phyloP scores from a whole-genome alignment of 257 asterid genomes.

The Linderniella brevidens region DNA sequence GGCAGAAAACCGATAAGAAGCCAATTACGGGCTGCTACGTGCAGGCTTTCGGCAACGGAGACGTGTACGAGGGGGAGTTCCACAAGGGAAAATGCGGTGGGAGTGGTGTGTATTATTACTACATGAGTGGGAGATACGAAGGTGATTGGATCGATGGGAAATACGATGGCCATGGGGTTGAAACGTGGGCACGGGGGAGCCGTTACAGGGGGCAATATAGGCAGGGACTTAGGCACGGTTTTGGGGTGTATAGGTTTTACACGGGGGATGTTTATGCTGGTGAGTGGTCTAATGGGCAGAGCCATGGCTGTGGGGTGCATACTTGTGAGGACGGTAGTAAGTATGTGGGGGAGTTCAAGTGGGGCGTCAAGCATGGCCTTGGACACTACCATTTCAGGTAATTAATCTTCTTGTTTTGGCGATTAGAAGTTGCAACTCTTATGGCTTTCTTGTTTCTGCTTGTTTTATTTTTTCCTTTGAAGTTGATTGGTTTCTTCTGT shows the following conservation, averaged over 20 bases:
- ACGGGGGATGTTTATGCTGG: slow-evolving; percentile 97
- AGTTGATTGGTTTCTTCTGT: background rate
- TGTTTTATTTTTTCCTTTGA: background rate
- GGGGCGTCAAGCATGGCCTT: slow-evolving; percentile 89
- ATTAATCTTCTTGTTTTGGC: slow-evolving; percentile 1
- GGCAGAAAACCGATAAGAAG: slow-evolving; percentile 41
- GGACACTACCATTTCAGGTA: slow-evolving; percentile 95
- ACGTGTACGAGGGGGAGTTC: slow-evolving; percentile 92
- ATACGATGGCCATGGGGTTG: slow-evolving; percentile 85
- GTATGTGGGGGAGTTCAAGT: slow-evolving; percentile 73
- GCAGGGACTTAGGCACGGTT: slow-evolving; percentile 85
- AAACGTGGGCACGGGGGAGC: slow-evolving; percentile 89
- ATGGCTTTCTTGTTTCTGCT: background rate
- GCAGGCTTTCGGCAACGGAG: slow-evolving; percentile 80
- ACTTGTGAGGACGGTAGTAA: slow-evolving; percentile 86
- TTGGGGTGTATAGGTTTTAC: slow-evolving; percentile 76
- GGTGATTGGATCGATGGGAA: slow-evolving; percentile 92
- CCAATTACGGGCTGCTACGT: slow-evolving; percentile 60
- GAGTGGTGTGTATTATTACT: slow-evolving; percentile 88
- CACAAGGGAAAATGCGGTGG: slow-evolving; percentile 86
- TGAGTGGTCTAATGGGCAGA: slow-evolving; percentile 89
- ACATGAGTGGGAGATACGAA: slow-evolving; percentile 88
- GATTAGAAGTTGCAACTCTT: slow-evolving; percentile 2
- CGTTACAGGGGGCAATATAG: slow-evolving; percentile 74
- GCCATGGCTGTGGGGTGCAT: slow-evolving; percentile 82